Evolutionary conservation across 164 flowering plant species (phyloP).

Genomic region (Vitis vinifera): DNA sequence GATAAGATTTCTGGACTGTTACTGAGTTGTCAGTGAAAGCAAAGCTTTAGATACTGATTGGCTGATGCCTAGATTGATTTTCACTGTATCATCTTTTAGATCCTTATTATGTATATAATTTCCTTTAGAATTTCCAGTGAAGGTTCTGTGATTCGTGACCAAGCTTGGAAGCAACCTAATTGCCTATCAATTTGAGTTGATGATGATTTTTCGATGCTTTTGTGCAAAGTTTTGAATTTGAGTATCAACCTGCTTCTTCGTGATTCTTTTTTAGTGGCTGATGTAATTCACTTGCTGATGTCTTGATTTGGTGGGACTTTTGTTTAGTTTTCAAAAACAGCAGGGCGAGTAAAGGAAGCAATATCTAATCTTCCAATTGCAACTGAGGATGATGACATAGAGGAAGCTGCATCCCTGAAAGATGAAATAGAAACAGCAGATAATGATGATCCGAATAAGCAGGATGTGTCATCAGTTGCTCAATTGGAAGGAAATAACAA

Average conservation of each 20-base stretch:
- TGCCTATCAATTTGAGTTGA: not conserved
- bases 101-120: no score
- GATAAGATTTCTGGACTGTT: no score
- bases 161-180: not conserved
- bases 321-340: conserved; percentile 80
- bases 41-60: no score
- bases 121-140: no score
- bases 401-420: conserved; percentile 66
- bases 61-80: no score
- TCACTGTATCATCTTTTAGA: no score
- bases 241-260: not conserved
- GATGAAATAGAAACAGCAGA: conserved; percentile 30
- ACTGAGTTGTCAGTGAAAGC: no score
- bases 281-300: not conserved
- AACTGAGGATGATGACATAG: conserved; percentile 70
- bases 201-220: not conserved
- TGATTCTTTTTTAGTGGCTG: not conserved
- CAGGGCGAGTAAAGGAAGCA: conserved; percentile 62
- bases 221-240: not conserved
- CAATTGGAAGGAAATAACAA: conserved; percentile 24
- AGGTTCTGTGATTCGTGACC: no score
- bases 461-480: conserved; percentile 17
- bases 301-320: conserved; percentile 11
- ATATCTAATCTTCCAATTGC: conserved; percentile 80
- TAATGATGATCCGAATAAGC: conserved; percentile 20